Base-by-base conservation (phyloP, 2,329 filamentous ascomycete genomes). In the Sphaceloma murrayae region DNA sequence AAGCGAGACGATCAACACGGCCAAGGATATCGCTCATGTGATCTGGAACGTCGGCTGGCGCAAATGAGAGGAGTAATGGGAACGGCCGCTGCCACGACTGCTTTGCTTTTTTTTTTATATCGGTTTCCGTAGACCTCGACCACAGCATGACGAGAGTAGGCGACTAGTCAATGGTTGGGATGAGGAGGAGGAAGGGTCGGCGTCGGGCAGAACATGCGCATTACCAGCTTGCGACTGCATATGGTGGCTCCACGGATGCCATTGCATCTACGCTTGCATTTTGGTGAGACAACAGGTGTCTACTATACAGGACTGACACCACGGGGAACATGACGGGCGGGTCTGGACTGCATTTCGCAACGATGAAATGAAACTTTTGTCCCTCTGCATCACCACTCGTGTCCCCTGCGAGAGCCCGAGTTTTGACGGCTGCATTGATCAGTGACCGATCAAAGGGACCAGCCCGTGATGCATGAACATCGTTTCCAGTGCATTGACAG, bases 1-100 rank as follows among this genome's bases (percentile, higher is more conserved):
- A 39, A 78, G 88, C 59, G 84, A 93, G 64, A 89, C 84, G 4
- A 72, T 79, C 48, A 79, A 80, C 55, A 80, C 76, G 2, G 75
- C 76, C 27, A 67, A 68, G 47, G 76, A 80, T 52, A 80, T 80
- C 51, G 75, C 74, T 5, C 74, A 78, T 58, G 76, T 80, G 5
- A 77, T 80, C 48, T 79, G 76, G 75, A 80, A 79, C 53, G 76
- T 79, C 34, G 76, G 76, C 14, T 80, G 76, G 76, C 65, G 71
- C 49, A 68, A 69, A 51, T 74, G 58, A 69, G 16, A 30, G 10
- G 5, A 34, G 9, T 30, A 9, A 10, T 22, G n/a, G 34, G 17
- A 6, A 27, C 22, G 11, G 22, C 19, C 22, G 26, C 16, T 40
- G 22, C 14, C 22, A 40, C 24, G 13, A 40, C 14, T 22, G 36